Evolutionary conservation across 78 protist species (phyloP), one percentile per base, ranked within the genome.

Genomic region (Tieghemostelium lacteum): DNA sequence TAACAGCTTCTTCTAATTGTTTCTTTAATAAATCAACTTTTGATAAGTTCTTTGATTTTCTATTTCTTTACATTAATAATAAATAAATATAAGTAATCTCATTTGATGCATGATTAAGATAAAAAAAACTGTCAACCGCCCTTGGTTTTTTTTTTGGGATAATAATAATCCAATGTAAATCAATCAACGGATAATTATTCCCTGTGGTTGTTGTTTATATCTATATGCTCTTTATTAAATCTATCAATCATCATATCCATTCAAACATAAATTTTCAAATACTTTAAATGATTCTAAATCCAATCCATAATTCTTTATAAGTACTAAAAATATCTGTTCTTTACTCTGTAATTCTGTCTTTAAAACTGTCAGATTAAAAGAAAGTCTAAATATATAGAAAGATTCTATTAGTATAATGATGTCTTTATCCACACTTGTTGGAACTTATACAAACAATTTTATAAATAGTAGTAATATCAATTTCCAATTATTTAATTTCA

Each of bases 231-330:
- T 63, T 63, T 12, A 0, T 34, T 22, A n/a, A n/a, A n/a, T n/a
- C n/a, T 57, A 57, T 57, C 17, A 57, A 57, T 57, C 29, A 20
- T 62, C 45, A 52, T 83, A 83, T 24, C 91, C 91, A 69, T 42
- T 58, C 1, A 60, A 24, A 16, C 66, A 34, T 45, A 83, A 83
- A 60, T 83, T 65, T 26, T 67, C 77, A 83, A 83, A 83, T 60
- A 83, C 91, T 26, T 83, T 83, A 22, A 83, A 63, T 37, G 74
- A 55, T 31, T 66, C 74, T 28, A 39, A 22, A 45, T 83, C 91
- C 33, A 83, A 69, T 50, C 61, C 76, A 60, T 37, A 83, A 6
- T 69, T 71, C 20, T 42, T 55, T 19, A 70, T 40, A 19, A 66
- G 20, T 16, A 31, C 40, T 37, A 39, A 55, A 78, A 65, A 66